A percentile compares a stretch with the other conserved stretches of the same genome.
Conservation (phyloP, 1,139 yeast genomes). For the Candida sanyaensis region DNA sequence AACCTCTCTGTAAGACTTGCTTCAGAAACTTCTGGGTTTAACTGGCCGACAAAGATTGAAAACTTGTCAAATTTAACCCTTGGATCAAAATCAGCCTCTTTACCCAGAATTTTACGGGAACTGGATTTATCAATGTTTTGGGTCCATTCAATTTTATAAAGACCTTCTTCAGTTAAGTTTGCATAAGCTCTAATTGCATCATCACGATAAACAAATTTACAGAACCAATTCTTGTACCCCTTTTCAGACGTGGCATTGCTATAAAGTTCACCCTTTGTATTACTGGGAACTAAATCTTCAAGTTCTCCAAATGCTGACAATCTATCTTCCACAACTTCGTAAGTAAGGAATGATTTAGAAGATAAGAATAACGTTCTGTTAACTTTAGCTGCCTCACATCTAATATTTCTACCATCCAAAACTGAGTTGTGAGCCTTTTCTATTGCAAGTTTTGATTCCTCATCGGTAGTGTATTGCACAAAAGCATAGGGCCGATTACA, state of each 20-base stretch:
- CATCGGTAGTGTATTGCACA: constrained; percentile 78
- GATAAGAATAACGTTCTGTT: constrained; percentile 76
- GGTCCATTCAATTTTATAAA: constrained; percentile 77
- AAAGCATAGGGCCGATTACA: constrained; percentile 89
- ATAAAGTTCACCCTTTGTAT: constrained; percentile 33
- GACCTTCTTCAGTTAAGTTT: constrained; percentile 53
- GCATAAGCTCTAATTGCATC: constrained; percentile 92
- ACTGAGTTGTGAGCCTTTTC: constrained; percentile 65
- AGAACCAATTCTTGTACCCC: constrained; percentile 64
- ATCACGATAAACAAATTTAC: constrained; percentile 80
- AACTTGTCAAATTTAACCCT: constrained; percentile 55
- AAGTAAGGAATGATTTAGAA: constrained; percentile 24
- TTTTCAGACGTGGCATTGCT: constrained; percentile 6
- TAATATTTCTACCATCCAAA: constrained; percentile 71
- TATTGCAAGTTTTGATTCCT: constrained; percentile 71
- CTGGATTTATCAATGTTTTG: constrained; percentile 59
- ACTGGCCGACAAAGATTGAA: constrained; percentile 78
- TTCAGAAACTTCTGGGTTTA: constrained; percentile 55
- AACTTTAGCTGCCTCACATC: constrained; percentile 91
- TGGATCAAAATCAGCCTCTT: constrained; percentile 10
- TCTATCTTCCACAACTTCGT: constrained; percentile 34
- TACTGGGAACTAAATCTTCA: constrained; percentile 63
- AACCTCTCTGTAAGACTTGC: constrained; percentile 59
- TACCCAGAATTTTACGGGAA: neutral
- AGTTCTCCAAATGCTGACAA: constrained; percentile 67